Conservation (phyloP, 2,329 filamentous ascomycete genomes). For the Camillea tinctor region DNA sequence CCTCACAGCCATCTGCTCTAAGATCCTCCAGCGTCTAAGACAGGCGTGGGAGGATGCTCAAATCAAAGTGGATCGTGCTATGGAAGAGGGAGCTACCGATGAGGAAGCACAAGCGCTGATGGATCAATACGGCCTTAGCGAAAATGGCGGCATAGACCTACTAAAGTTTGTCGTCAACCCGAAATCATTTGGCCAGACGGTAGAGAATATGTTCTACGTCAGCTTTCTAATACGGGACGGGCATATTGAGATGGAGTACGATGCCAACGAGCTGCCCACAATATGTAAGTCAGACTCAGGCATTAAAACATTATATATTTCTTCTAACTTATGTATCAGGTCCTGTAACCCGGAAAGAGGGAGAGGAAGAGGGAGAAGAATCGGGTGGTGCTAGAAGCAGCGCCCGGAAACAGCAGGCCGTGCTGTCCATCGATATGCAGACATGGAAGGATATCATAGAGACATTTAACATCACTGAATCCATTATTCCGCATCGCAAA, state of each 20-base stretch:
- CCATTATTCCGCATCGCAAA: conserved; percentile 81
- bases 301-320: conserved; percentile 6
- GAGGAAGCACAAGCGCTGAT: conserved; percentile 53
- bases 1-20: conserved; percentile 73
- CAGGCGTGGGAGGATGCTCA: conserved; percentile 48
- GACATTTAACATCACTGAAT: conserved; percentile 71
- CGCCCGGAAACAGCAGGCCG: conserved; percentile 74
- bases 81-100: conserved; percentile 44
- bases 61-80: conserved; percentile 41
- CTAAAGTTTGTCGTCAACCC: conserved; percentile 92
- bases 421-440: conserved; percentile 82
- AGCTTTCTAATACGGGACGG: conserved; percentile 93
- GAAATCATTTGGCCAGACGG: conserved; percentile 84
- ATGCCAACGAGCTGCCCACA: conserved; percentile 73
- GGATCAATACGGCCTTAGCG: conserved; percentile 63
- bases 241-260: conserved; percentile 69
- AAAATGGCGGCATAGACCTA: conserved; percentile 70
- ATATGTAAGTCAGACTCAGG: conserved; percentile 59
- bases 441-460: conserved; percentile 78
- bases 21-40: conserved; percentile 65
- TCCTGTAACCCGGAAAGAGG: conserved; percentile 44
- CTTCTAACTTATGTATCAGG: conserved; percentile 26
- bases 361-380: conserved; percentile 25
- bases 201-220: conserved; percentile 96
- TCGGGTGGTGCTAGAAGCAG: conserved; percentile 47